phyloP scores from a whole-genome alignment of 495 filamentous ascomycete genomes.

The Alectoria sarmentosa region DNA sequence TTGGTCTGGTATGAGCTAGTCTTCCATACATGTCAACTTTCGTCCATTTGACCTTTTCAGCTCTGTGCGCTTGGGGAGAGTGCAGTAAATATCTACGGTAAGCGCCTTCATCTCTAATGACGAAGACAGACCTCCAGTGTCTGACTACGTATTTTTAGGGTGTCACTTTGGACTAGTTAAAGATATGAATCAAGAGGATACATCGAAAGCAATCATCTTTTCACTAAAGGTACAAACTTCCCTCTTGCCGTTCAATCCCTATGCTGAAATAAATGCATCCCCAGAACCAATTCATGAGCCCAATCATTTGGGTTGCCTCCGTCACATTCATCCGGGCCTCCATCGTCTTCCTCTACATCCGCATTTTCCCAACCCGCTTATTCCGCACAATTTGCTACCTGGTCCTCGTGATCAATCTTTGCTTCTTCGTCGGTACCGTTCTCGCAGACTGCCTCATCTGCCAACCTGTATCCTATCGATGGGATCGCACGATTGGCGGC shows the following conservation, averaged over 20 bases:
- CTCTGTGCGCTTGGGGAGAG: constrained; percentile 12
- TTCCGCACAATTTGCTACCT: constrained; percentile 32
- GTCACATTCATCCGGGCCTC: constrained; percentile 34
- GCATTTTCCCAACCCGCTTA: constrained; percentile 32
- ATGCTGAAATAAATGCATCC: background rate
- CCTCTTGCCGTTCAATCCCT: background rate
- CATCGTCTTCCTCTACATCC: constrained; percentile 38
- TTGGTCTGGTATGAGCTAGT: constrained; percentile 13
- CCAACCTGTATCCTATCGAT: constrained; percentile 29
- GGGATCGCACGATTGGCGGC: constrained; percentile 24
- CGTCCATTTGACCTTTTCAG: constrained; percentile 8
- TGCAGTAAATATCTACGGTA: constrained; percentile 15
- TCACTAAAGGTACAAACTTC: constrained; percentile 9
- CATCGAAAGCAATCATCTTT: constrained; percentile 15
- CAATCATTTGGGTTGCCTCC: constrained; percentile 27
- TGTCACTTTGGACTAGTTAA: background rate
- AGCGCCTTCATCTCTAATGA: background rate
- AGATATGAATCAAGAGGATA: background rate
- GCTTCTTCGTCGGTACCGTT: constrained; percentile 19
- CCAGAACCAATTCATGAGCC: constrained; percentile 9
- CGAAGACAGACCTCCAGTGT: background rate
- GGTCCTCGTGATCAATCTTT: constrained; percentile 21
- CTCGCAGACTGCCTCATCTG: constrained; percentile 33
- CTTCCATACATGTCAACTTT: background rate
- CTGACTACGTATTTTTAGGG: background rate